These are phyloP conservation scores for Blastocystis sp. DNA, from an alignment of 352 stramenopile genomes.

Conservation along the genomic window DNA sequence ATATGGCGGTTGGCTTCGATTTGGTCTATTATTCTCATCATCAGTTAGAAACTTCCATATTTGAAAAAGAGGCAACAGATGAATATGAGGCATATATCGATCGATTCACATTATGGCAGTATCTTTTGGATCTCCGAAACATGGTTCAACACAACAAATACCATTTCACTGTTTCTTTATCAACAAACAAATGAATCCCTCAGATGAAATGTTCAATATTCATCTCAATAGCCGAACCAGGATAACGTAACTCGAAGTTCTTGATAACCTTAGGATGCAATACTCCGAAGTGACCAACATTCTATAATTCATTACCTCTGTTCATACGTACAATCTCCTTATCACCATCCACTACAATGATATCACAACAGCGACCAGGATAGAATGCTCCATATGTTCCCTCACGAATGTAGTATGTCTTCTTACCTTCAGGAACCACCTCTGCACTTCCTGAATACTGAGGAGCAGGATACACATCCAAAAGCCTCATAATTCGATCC, in stretches of 20 bases:
- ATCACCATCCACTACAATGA: slow-evolving; percentile 78
- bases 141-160: not conserved
- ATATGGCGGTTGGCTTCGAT: not conserved
- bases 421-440: slow-evolving; percentile 71
- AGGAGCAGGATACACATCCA: slow-evolving; percentile 78
- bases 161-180: not conserved
- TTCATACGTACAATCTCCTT: slow-evolving; percentile 67
- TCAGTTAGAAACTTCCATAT: not conserved
- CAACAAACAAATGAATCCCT: not conserved
- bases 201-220: slow-evolving; percentile 87
- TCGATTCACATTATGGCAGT: not conserved
- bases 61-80: not conserved
- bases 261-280: slow-evolving; percentile 91
- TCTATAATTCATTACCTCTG: slow-evolving; percentile 61
- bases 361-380: slow-evolving; percentile 84
- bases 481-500: slow-evolving; percentile 93
- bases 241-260: slow-evolving; percentile 94
- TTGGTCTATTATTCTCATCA: not conserved
- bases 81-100: not conserved
- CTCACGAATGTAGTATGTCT: slow-evolving; percentile 74
- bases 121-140: not conserved
- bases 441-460: slow-evolving; percentile 71
- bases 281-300: slow-evolving; percentile 90
- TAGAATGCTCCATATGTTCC: slow-evolving; percentile 79
- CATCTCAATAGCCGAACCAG: slow-evolving; percentile 89